Evolutionary conservation across 1,284 basidiomycete genomes (phyloP).

Genomic region (Ustilago loliicola): DNA sequence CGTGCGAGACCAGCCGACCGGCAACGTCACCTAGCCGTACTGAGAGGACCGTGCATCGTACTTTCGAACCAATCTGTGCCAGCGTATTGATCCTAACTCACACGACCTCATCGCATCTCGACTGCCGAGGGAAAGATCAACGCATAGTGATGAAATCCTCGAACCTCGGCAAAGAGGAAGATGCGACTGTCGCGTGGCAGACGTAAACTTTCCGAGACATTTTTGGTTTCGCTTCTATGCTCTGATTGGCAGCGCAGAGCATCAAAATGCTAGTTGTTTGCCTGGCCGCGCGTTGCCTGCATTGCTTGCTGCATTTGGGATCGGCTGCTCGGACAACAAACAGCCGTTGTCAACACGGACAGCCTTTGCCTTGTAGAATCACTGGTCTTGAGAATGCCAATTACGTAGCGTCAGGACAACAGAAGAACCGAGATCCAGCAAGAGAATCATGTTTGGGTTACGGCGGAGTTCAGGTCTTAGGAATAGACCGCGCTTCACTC

Average conservation of each 20-base stretch:
- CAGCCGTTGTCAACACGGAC: background rate
- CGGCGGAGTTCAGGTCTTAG: background rate
- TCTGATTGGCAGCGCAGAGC: constrained; percentile 11
- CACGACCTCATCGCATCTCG: no score
- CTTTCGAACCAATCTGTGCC: no score
- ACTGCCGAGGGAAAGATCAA: background rate
- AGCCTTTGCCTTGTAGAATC: no score
- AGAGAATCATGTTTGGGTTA: background rate
- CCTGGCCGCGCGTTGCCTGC: background rate
- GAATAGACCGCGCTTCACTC: background rate
- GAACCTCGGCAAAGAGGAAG: background rate
- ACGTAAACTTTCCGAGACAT: constrained; percentile 47
- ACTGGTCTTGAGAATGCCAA: no score
- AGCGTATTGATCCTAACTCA: no score
- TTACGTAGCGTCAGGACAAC: no score
- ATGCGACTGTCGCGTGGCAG: constrained; percentile 21
- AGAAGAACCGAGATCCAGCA: background rate
- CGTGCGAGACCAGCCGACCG: no score
- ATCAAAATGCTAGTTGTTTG: background rate
- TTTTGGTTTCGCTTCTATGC: background rate
- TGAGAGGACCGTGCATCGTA: no score
- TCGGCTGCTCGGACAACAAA: background rate
- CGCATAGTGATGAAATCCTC: constrained; percentile 12
- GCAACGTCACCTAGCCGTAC: no score
- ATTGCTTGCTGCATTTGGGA: background rate